Base-by-base conservation (phyloP, 2,329 filamentous ascomycete genomes). In the Cladophialophora immunda region DNA sequence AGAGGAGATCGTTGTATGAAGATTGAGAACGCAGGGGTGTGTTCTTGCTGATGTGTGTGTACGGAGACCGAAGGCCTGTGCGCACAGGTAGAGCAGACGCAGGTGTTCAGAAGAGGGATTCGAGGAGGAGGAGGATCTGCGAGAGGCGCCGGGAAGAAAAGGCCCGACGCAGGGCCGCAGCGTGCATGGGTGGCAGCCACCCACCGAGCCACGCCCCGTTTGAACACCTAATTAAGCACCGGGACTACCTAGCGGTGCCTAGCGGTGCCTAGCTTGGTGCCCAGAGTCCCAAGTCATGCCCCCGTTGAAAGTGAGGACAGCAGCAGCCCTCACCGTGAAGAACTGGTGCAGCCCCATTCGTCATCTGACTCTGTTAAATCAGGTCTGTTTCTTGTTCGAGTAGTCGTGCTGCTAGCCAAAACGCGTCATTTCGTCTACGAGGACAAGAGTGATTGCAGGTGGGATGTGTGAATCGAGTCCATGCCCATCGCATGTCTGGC, bases 1-100 rank as follows among this genome's bases (percentile, higher is more conserved):
- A 45, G 50, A 45, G 50, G n/a, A 25, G 55, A 25, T 57, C 8
- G 38, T 55, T 58, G 19, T 47, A 36, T 45, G 55, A 38, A 17
- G 50, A 64, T 27, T 11, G 19, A 50, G 3, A 29, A 63, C 38
- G 50, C 52, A n/a, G 36, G 13, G 63, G 36, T n/a, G 50, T 34
- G 30, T 53, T 22, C 8, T n/a, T 15, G 57, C 19, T 57, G 58
- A 52, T 30, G 50, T 52, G 56, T 64, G 64, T 59, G 64, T 61
- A 64, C 45, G 58, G 50, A 61, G 54, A 62, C 53, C 45, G 62
- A 63, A 52, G 53, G 52, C 29, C 50, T 13, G 29, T 38, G 36
- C 36, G 36, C 11, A 11, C 17, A 52, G 32, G 41, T 22, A 53
- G 32, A 54, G 59, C 9, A 56, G 34, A 45, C 17, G 60, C 30